These are phyloP conservation scores for Sistotremastrum niveocremeum DNA, from an alignment of 768 basidiomycete species.

Conservation along the genomic window DNA sequence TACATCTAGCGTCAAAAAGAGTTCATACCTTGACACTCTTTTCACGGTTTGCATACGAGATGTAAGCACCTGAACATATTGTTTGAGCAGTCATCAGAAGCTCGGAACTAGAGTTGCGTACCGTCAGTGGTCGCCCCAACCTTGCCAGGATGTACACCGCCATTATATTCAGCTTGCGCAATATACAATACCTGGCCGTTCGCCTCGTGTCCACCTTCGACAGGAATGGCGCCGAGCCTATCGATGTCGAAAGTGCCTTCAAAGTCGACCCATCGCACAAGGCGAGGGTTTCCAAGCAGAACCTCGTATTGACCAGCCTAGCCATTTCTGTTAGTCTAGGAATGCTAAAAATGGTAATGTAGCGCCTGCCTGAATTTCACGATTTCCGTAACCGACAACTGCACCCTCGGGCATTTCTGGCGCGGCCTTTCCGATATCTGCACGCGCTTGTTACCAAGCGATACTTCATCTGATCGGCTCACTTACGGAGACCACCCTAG, in stretches of 20 bases:
- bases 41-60: slow-evolving; percentile 40
- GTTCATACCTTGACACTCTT: slow-evolving; percentile 34
- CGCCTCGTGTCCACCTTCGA: slow-evolving; percentile 55
- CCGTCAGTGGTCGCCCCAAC: slow-evolving; percentile 39
- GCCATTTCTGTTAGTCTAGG: background rate
- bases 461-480: background rate
- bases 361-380: slow-evolving; percentile 41
- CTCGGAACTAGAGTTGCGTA: slow-evolving; percentile 10
- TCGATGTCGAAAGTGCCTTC: slow-evolving; percentile 32
- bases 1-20: background rate
- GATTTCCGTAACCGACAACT: slow-evolving; percentile 45
- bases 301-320: slow-evolving; percentile 42
- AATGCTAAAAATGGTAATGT: background rate
- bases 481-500: slow-evolving; percentile 42
- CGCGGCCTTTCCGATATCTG: slow-evolving; percentile 59
- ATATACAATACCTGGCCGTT: slow-evolving; percentile 50
- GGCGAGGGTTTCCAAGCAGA: slow-evolving; percentile 47
- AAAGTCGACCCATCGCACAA: slow-evolving; percentile 42
- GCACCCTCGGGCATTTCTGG: slow-evolving; percentile 44
- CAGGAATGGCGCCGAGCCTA: slow-evolving; percentile 33
- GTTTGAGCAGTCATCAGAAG: background rate
- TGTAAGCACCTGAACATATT: slow-evolving; percentile 30
- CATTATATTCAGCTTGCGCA: slow-evolving; percentile 40
- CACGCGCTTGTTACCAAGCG: background rate
- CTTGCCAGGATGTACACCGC: slow-evolving; percentile 51